Base-by-base conservation (phyloP, 192 early-diverging fungal genomes). In the Globomyces pollinis-pini region DNA sequence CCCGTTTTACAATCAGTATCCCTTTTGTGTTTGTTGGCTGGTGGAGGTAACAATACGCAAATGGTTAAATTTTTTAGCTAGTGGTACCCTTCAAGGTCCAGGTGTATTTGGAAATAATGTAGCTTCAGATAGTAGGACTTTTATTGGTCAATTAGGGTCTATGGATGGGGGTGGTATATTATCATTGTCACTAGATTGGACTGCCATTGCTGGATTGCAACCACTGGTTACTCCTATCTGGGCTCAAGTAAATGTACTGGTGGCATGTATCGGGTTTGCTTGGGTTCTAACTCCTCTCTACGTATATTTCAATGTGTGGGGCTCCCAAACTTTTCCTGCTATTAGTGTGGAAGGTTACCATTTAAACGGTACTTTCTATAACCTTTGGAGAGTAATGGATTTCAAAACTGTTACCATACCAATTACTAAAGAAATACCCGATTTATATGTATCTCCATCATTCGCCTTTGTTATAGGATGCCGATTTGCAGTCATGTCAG, bases 131-230 rank as follows among this genome's bases (percentile, higher is more conserved):
- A 2, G n/a, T 5, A n/a, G 11, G 36, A 59, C 57, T 15, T 62
- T 35, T 6, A 6, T 60, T 26, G 57, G 20, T 13, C 57, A 59
- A 53, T 6, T 62, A 20, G 60, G 21, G 0, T 30, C 47, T 26
- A 56, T 56, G 16, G 6, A 50, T 29, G 49, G 43, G 52, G 68
- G 68, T 12, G 67, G 67, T 0, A 33, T 69, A 9, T 24, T 16
- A 23, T 81, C 77, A 50, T 82, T 91, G 33, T 75, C 82, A 4
- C 59, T 90, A 11, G 89, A 91, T 69, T 91, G 88, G 88, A 81
- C 73, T 52, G 69, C 78, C 26, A 74, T 88, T 18, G 73, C 74
- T 29, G 65, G 76, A 7, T 78, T 81, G 35, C 67, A 71, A 29
- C 85, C 88, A 7, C 64, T 91, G 15, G 82, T 79, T 23, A 85